These are phyloP conservation scores for Aspergillus ruber DNA, from an alignment of 2,329 filamentous ascomycete species.

Conservation along the genomic window DNA sequence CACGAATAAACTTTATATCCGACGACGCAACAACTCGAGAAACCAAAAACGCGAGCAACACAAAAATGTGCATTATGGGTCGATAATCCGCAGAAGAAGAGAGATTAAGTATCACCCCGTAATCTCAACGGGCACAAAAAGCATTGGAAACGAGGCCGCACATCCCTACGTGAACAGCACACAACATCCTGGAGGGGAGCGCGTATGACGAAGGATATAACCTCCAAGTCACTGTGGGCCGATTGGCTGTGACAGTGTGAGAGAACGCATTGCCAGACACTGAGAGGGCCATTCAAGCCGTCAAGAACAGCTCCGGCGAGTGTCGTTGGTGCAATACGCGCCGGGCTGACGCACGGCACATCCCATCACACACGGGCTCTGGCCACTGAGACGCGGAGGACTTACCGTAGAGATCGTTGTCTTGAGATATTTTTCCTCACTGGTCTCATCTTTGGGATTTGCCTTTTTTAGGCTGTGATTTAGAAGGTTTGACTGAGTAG, in stretches of 20 bases:
- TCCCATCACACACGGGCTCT: background rate
- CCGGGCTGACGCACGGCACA: slow-evolving; percentile 3
- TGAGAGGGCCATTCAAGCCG: slow-evolving; percentile 1
- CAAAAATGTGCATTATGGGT: slow-evolving; percentile 8
- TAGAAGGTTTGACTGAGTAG: too few relatives aligned
- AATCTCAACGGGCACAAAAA: slow-evolving; percentile 7
- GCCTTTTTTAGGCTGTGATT: too few relatives aligned
- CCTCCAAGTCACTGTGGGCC: slow-evolving; percentile 11
- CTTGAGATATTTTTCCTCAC: too few relatives aligned
- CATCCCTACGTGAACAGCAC: slow-evolving; percentile 20
- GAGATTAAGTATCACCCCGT: slow-evolving; percentile 14
- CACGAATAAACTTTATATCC: slow-evolving; percentile 3
- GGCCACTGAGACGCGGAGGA: background rate
- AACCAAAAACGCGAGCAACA: slow-evolving; percentile 6
- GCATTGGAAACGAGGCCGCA: slow-evolving; percentile 17
- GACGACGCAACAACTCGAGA: slow-evolving; percentile 9
- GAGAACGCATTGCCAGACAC: slow-evolving; percentile 1
- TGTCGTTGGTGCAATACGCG: slow-evolving; percentile 4
- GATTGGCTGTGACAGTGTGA: slow-evolving; percentile 24
- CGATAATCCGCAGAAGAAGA: slow-evolving; percentile 5
- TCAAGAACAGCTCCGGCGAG: background rate
- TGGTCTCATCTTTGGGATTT: too few relatives aligned
- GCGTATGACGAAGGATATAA: slow-evolving; percentile 12
- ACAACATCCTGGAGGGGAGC: slow-evolving; percentile 15
- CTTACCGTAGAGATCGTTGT: too few relatives aligned